phyloP scores from a whole-genome alignment of 2,329 filamentous ascomycete species.

The Cercospora janseana region DNA sequence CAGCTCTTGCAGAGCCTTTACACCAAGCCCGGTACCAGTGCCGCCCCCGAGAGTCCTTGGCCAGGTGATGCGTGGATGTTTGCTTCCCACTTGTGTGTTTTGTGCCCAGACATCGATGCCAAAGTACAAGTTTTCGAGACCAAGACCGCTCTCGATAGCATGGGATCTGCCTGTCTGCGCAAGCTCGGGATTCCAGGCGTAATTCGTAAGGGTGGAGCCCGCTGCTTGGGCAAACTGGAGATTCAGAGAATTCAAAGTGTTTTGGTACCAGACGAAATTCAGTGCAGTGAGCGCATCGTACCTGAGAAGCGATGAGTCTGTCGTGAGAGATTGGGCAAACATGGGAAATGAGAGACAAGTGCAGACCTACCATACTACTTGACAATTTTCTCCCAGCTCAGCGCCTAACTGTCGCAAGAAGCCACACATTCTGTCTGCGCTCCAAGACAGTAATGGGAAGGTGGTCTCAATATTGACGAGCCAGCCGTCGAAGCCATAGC shows the following conservation, averaged over 20 bases:
- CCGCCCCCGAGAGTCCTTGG: constrained; percentile 42
- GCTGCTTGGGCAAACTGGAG: constrained; percentile 41
- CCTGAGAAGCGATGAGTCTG: constrained; percentile 31
- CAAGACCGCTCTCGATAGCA: constrained; percentile 30
- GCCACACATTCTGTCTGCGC: constrained; percentile 32
- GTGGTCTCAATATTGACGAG: constrained; percentile 49
- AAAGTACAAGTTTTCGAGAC: constrained; percentile 38
- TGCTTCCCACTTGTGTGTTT: constrained; percentile 35
- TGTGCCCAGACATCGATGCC: constrained; percentile 51
- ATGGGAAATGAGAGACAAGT: not conserved
- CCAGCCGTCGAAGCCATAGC: constrained; percentile 50
- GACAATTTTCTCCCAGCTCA: constrained; percentile 34
- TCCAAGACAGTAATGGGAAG: constrained; percentile 40
- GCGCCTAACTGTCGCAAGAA: constrained; percentile 43
- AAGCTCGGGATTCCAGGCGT: constrained; percentile 42
- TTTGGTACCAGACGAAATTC: constrained; percentile 47
- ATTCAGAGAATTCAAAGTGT: constrained; percentile 44
- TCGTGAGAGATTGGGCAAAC: not conserved
- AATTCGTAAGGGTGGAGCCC: constrained; percentile 47
- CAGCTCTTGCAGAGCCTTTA: constrained; percentile 38
- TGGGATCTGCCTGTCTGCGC: constrained; percentile 32
- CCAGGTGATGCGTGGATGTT: constrained; percentile 39
- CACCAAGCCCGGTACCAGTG: constrained; percentile 44
- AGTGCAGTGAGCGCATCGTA: constrained; percentile 47
- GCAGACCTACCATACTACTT: constrained; percentile 42